These are phyloP conservation scores for Ustilago curta DNA, from an alignment of 1,284 basidiomycete genomes.

Conservation along the genomic window DNA sequence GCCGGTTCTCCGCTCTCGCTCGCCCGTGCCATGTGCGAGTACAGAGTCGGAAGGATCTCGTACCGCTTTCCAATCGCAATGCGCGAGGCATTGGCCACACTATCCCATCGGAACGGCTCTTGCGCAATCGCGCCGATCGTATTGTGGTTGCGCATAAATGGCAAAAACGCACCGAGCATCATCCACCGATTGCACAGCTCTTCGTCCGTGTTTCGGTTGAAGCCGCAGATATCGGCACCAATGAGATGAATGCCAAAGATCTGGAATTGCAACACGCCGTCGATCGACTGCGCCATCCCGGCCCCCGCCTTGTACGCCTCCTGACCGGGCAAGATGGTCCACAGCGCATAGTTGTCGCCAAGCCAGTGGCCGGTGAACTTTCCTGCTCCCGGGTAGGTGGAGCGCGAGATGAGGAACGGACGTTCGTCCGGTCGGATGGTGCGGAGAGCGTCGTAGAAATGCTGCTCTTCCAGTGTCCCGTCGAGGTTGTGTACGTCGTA, in stretches of 20 bases:
- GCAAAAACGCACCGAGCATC: conserved; percentile 48
- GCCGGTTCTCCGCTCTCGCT: conserved; percentile 41
- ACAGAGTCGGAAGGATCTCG: conserved; percentile 48
- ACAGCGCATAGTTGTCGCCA: conserved; percentile 77
- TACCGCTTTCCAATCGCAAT: conserved; percentile 51
- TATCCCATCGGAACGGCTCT: conserved; percentile 55
- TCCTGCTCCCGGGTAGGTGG: conserved; percentile 56
- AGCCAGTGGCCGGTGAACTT: conserved; percentile 67
- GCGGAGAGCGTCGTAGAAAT: conserved; percentile 44
- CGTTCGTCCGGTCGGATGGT: conserved; percentile 46
- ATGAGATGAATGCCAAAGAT: conserved; percentile 69
- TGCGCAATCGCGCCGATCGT: conserved; percentile 51
- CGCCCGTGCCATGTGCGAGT: conserved; percentile 40
- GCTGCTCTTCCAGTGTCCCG: conserved; percentile 42
- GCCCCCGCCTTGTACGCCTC: conserved; percentile 47
- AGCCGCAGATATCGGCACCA: conserved; percentile 55
- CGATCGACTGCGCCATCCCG: conserved; percentile 73
- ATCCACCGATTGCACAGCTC: conserved; percentile 74
- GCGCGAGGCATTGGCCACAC: conserved; percentile 48
- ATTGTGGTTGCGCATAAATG: conserved; percentile 58
- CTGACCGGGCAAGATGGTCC: conserved; percentile 72
- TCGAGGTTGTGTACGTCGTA: conserved; percentile 69
- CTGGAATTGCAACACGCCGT: conserved; percentile 81
- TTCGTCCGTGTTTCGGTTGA: conserved; percentile 77
- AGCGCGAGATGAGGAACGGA: conserved; percentile 58